Evolutionary conservation across 1,139 yeast species (phyloP), one percentile per base, ranked within the genome.

Genomic region (Candida sanyaensis): DNA sequence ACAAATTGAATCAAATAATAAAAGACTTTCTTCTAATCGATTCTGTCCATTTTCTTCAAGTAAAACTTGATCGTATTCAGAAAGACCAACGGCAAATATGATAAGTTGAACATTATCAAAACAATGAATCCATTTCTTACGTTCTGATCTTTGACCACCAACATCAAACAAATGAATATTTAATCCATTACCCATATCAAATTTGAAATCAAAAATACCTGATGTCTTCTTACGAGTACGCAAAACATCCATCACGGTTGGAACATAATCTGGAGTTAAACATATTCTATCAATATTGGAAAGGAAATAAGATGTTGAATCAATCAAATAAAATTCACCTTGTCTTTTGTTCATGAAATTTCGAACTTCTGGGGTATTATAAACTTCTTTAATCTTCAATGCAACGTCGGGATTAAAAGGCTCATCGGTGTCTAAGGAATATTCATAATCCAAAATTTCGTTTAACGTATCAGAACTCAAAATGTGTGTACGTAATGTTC

Each of bases 81-180:
- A 85, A 45, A 91, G 70, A 0, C 97, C 92, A 21, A 90, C 96
- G 66, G 97, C 90, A 64, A 90, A 91, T 50, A 91, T 89, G 43
- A 91, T 88, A 44, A 88, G 75, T 0, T 97, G 88, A 31, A 91
- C 97, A 59, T 91, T 90, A 66, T 91, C 96, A 61, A 91, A 91
- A 63, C 97, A 91, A 66, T 91, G 96, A 55, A 91, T 91, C 97
- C 97, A 91, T 65, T 91, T 91, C 61, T 89, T 89, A 46, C 97
- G 82, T 69, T 91, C 97, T 1, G 93, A 84, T 58, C 97, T 74
- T 68, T 91, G 97, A 1, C 97, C 97, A 53, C 97, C 97, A 43
- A 91, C 97, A 65, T 91, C 97, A 63, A 79, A 90, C 78, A 91
- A 83, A 65, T 89, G 96, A 49, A 90, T 80, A 60, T 84, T 84